Base-by-base conservation (phyloP, 2,329 filamentous ascomycete species). In the Chaetomiaceae sp. region DNA sequence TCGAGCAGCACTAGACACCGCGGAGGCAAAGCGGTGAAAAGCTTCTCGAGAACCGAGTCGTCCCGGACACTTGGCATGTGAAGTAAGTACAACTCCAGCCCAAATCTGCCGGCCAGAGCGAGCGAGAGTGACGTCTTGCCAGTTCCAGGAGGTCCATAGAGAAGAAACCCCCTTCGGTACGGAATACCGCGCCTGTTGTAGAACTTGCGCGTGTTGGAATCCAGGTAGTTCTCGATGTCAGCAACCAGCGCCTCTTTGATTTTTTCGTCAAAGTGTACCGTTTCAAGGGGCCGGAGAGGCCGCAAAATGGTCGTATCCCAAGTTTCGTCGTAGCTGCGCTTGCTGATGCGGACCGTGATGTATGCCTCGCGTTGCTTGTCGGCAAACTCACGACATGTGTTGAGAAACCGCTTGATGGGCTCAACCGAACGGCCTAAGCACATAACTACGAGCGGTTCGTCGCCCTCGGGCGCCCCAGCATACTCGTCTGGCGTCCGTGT, bases 81-180 rank as follows among this genome's bases (percentile, higher is more conserved):
- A 16, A 90, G 67, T 61, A 90, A 82, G 40, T 86, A 86, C 61
- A 90, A 85, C 63, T 87, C 85, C 61, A 88, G 87, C 59, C 87
- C 82, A 48, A 90, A 73, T 45, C 81, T 73, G 3, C 85, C 85
- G 1, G 87, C 87, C 7, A 90, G 71, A 1, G 86, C 86, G 61
- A 89, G 82, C 32, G 89, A 87, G 59, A 90, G 87, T 1, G 84
- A 87, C 50, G 83, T 88, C 67, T 90, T 89, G 34, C 87, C 86
- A 0, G 84, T 89, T 0, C 86, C 86, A 0, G 86, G 86, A 2
- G 86, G 86, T 0, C 86, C 86, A 61, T 89, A 80, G 0, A 90
- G 75, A 5, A 90, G 75, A 62, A 89, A 90, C 9, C 86, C 87
- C 47, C 86, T 73, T 10, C 86, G 77, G 63, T 90, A 90, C 0